A percentile compares a stretch with the other conserved stretches of the same genome.
phyloP scores from a whole-genome alignment of 139 green algal genomes.

The Coelastrella sp. region DNA sequence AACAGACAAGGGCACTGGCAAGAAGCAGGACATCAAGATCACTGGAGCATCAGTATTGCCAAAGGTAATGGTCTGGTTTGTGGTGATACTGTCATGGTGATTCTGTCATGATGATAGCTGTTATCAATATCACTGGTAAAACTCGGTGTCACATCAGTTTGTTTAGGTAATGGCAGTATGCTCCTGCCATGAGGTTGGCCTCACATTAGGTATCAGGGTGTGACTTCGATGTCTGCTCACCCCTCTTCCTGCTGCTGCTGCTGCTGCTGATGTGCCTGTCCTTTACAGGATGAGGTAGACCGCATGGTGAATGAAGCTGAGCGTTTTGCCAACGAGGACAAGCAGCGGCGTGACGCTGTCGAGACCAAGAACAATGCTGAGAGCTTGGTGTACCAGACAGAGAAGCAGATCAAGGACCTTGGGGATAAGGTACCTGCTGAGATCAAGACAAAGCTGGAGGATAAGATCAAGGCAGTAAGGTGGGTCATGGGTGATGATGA shows the following conservation, averaged over 20 bases:
- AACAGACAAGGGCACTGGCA: constrained; percentile 95
- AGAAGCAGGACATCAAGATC: constrained; percentile 99
- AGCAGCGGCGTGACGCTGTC: constrained; percentile 91
- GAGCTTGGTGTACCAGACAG: constrained; percentile 91
- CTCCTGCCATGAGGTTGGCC: too few relatives aligned
- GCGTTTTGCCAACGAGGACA: constrained; percentile 92
- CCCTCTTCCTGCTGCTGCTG: neutral
- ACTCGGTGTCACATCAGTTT: too few relatives aligned
- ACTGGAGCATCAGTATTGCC: constrained; percentile 78
- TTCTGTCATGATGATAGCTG: too few relatives aligned
- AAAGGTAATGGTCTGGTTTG: constrained; percentile 38
- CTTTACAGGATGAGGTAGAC: constrained; percentile 70
- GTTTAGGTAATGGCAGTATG: too few relatives aligned
- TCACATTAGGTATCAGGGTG: too few relatives aligned
- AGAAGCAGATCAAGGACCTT: constrained; percentile 99
- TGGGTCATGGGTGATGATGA: neutral
- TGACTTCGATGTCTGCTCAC: too few relatives aligned
- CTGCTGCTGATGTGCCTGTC: too few relatives aligned
- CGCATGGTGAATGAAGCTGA: constrained; percentile 97
- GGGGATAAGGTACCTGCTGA: constrained; percentile 92
- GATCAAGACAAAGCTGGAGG: constrained; percentile 91
- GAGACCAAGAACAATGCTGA: constrained; percentile 97
- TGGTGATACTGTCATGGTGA: too few relatives aligned
- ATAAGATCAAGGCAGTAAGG: constrained; percentile 83
- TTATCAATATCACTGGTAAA: too few relatives aligned